Evolutionary conservation across 805 yeast species (phyloP).

Genomic region (Candida fluviatilis): DNA sequence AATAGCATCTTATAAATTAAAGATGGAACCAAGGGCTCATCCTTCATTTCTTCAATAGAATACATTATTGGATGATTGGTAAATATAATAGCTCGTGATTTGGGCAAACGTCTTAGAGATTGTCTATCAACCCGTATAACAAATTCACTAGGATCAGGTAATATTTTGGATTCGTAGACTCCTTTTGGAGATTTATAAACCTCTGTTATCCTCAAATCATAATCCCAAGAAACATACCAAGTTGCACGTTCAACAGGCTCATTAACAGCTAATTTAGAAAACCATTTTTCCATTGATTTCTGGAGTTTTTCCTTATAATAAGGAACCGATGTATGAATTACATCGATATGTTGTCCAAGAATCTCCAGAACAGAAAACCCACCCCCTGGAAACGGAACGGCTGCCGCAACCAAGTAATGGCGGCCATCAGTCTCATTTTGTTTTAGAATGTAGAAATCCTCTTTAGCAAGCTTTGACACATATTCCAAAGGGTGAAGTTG

Average conservation of each 20-base stretch:
- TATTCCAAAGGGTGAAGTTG: slow-evolving; percentile 61
- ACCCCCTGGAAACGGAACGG: slow-evolving; percentile 79
- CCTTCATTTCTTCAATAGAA: slow-evolving; percentile 73
- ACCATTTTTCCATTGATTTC: slow-evolving; percentile 72
- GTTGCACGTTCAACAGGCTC: slow-evolving; percentile 72
- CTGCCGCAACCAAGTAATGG: slow-evolving; percentile 68
- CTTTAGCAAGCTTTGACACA: slow-evolving; percentile 68
- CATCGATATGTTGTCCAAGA: slow-evolving; percentile 58
- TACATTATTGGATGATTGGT: slow-evolving; percentile 78
- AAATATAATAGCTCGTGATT: slow-evolving; percentile 60
- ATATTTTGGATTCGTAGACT: slow-evolving; percentile 24
- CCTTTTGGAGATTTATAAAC: slow-evolving; percentile 53
- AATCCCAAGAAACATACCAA: slow-evolving; percentile 75
- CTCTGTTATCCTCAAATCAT: slow-evolving; percentile 51
- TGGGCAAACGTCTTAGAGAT: slow-evolving; percentile 64
- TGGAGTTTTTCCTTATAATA: slow-evolving; percentile 62
- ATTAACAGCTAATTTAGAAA: slow-evolving; percentile 53
- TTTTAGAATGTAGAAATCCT: slow-evolving; percentile 64
- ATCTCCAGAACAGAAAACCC: slow-evolving; percentile 60
- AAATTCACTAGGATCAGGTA: slow-evolving; percentile 48
- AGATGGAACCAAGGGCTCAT: slow-evolving; percentile 76
- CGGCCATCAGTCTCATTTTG: slow-evolving; percentile 50
- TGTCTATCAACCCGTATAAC: slow-evolving; percentile 72
- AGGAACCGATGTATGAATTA: slow-evolving; percentile 66
- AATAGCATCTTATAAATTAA: slow-evolving; percentile 58